Conservation (phyloP, 352 stramenopile species). For the Pythium oligandrum region DNA sequence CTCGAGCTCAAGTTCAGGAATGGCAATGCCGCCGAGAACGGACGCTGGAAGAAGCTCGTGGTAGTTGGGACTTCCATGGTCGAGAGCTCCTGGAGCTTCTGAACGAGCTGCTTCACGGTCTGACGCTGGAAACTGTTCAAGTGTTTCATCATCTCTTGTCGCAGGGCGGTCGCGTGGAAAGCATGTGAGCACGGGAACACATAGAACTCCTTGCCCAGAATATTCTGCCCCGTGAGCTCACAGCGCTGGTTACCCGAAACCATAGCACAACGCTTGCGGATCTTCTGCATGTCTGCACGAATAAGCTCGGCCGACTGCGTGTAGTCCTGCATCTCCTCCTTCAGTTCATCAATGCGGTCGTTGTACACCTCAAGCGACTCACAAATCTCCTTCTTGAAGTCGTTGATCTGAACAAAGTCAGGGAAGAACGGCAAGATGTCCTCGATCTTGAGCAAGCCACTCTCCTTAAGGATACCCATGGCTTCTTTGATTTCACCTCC, state of each 20-base stretch:
- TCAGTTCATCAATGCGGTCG: conserved; percentile 88
- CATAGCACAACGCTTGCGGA: conserved; percentile 82
- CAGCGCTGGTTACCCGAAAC: conserved; percentile 87
- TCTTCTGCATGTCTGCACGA: conserved; percentile 84
- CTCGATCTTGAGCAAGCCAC: conserved; percentile 88
- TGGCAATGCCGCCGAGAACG: conserved; percentile 42
- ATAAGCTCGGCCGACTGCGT: conserved; percentile 88
- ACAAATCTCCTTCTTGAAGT: conserved; percentile 95
- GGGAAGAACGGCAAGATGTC: conserved; percentile 94
- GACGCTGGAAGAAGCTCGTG: conserved; percentile 75
- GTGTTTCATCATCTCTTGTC: conserved; percentile 88
- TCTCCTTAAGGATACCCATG: conserved; percentile 86
- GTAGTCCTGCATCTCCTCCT: conserved; percentile 93
- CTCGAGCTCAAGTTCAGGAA: conserved; percentile 66
- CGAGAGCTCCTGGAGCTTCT: conserved; percentile 84
- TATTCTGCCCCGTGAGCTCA: conserved; percentile 85
- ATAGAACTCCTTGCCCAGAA: conserved; percentile 91
- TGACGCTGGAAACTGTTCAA: conserved; percentile 86
- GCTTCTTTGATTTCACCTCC: conserved; percentile 80
- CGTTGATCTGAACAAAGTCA: conserved; percentile 94
- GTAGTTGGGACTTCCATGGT: conserved; percentile 54
- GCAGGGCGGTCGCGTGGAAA: conserved; percentile 89
- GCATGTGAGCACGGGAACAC: conserved; percentile 93
- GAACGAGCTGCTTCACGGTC: conserved; percentile 86
- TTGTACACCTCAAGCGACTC: conserved; percentile 90